Percentiles rank a stretch among this genome's conserved stretches.
phyloP scores from a whole-genome alignment of 192 early-diverging fungal genomes.

The Umbelopsis sp. region DNA sequence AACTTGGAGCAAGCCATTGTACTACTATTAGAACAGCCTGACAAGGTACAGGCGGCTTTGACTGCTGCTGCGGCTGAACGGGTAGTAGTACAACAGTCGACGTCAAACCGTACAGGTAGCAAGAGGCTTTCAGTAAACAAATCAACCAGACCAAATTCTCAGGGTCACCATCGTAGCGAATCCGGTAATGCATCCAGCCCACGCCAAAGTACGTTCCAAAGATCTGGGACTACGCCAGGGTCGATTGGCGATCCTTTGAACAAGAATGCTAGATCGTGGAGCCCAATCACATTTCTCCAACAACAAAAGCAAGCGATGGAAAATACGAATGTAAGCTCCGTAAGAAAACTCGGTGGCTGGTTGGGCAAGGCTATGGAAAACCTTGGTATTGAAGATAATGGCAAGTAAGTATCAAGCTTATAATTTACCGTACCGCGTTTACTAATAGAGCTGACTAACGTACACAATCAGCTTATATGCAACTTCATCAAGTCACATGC shows the following conservation, averaged over 20 bases:
- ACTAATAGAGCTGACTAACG: constrained; percentile 10
- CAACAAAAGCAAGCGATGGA: constrained; percentile 53
- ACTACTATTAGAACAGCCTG: constrained; percentile 61
- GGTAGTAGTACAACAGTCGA: neutral
- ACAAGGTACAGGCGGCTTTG: constrained; percentile 34
- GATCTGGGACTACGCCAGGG: neutral
- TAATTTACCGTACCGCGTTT: too few species aligned
- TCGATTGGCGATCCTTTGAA: neutral
- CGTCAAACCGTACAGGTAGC: neutral
- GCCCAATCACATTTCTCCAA: constrained; percentile 54
- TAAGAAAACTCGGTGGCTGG: constrained; percentile 54
- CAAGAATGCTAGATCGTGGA: constrained; percentile 37
- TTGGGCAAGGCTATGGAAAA: constrained; percentile 70
- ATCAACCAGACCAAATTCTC: neutral
- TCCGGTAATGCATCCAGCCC: neutral
- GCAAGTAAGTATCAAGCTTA: constrained; percentile 29
- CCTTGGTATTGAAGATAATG: constrained; percentile 56
- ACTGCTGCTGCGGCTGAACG: neutral
- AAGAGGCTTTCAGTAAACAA: neutral
- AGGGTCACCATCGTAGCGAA: neutral
- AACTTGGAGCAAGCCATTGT: constrained; percentile 60
- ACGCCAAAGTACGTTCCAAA: neutral
- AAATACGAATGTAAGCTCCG: constrained; percentile 45
- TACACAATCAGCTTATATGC: neutral
- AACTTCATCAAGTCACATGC: constrained; percentile 5